These are phyloP conservation scores for Neoscytalidium dimidiatum DNA, from an alignment of 2,329 filamentous ascomycete genomes.

Conservation along the genomic window DNA sequence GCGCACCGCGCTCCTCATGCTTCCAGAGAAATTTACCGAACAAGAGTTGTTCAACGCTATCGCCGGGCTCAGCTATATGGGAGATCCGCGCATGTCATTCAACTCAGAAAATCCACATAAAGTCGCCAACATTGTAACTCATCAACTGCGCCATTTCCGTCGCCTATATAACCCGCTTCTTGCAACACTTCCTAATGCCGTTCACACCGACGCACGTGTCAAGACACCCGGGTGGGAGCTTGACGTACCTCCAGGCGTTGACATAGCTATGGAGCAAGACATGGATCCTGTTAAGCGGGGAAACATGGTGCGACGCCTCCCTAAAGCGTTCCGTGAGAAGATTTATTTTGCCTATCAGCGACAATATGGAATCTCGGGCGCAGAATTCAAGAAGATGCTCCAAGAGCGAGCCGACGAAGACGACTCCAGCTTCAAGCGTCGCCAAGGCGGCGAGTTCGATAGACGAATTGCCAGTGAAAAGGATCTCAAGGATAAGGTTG, in stretches of 20 bases:
- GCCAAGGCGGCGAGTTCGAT: constrained; percentile 84
- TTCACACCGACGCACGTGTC: constrained; percentile 68
- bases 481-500: constrained; percentile 70
- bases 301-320: constrained; percentile 94
- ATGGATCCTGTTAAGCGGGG: constrained; percentile 89
- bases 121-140: constrained; percentile 88
- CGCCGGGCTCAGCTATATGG: constrained; percentile 88
- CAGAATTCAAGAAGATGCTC: constrained; percentile 84
- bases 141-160: constrained; percentile 90
- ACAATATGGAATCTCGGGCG: constrained; percentile 81
- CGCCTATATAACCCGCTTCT: constrained; percentile 88
- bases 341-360: constrained; percentile 95
- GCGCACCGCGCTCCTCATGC: constrained; percentile 82
- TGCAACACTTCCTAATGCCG: constrained; percentile 84
- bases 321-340: constrained; percentile 81
- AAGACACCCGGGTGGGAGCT: constrained; percentile 63
- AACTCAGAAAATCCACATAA: constrained; percentile 82
- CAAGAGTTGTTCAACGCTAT: constrained; percentile 87
- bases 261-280: constrained; percentile 77
- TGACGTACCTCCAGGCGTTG: constrained; percentile 51
- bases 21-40: constrained; percentile 84
- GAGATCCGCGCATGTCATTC: constrained; percentile 83
- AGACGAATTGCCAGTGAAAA: constrained; percentile 75
- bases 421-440: constrained; percentile 64
- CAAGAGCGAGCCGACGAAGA: constrained; percentile 71